Base-by-base conservation (phyloP, 2,329 filamentous ascomycete genomes). In the Aureobasidium uvarum region DNA sequence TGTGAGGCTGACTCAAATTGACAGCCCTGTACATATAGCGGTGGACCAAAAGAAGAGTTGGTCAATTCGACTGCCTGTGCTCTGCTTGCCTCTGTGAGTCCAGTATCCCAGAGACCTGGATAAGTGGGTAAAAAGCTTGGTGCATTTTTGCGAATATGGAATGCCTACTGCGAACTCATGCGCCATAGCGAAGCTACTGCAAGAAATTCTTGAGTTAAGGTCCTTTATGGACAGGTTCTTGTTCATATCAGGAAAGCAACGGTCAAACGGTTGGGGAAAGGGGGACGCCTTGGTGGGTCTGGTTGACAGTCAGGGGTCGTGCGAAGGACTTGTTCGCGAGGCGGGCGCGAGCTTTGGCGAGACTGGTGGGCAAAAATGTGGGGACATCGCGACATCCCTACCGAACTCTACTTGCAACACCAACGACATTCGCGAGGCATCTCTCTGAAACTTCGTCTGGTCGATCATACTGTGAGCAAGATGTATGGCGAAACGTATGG, bases 211-310 rank as follows among this genome's bases (percentile, higher is more conserved):
- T 38, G 33, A 39, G 31, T 46, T 28, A 51, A 50, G 39, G 31
- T 46, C 45, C 43, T 62, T 51, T 62, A 8, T 62, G 46, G 58
- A 60, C 58, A 51, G 58, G 18, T 51, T 62, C 58, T 31, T 62
- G 58, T 62, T 51, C 58, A 51, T 50, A 62, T 51, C 58, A 41
- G 58, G 58, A 62, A 62, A 31, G 4, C 46, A 54, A 54, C 60
- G 48, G 60, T 18, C 50, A 45, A 54, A 63, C 46, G 60, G 60
- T 23, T 36, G 36, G 38, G 46, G 60, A 63, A 63, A 63, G 48
- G 60, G 60, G 60, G 33, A 39, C 38, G 31, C 45, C 46, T 62
- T 41, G 45, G 59, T 62, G 59, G 59, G 59, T 62, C 59, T 51
- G 43, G n/a, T 52, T 41, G 45, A 62, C 59, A 51, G 45, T 43